Conservation (phyloP, 306 rosid species). For the Acacia confusa region DNA sequence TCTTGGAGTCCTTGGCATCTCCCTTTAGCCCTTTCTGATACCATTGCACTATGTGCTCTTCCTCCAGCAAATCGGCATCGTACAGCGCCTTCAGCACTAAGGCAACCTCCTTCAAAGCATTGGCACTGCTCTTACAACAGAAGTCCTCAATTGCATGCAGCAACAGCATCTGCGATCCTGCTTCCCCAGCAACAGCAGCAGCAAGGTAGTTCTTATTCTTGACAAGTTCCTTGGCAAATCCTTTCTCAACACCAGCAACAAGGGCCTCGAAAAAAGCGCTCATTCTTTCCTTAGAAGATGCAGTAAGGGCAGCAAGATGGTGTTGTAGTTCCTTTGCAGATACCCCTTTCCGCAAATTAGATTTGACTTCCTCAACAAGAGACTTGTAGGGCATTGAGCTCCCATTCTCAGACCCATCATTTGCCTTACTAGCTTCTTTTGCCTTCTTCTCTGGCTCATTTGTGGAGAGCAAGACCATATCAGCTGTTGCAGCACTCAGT, state of each 20-base stretch:
- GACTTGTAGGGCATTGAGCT: slow-evolving; percentile 15
- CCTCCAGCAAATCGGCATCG: slow-evolving; percentile 59
- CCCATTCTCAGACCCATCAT: slow-evolving; percentile 32
- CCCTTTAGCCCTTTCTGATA: slow-evolving; percentile 51
- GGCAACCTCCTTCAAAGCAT: slow-evolving; percentile 56
- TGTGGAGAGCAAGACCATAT: slow-evolving; percentile 69
- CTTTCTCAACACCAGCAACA: slow-evolving; percentile 47
- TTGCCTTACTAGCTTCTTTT: slow-evolving; percentile 24
- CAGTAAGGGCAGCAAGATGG: slow-evolving; percentile 32
- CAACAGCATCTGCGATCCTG: slow-evolving; percentile 42
- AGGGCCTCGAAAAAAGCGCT: slow-evolving; percentile 51
- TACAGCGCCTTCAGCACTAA: slow-evolving; percentile 57
- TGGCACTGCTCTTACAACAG: slow-evolving; percentile 35
- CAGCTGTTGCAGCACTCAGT: slow-evolving; percentile 62
- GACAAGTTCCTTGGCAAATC: slow-evolving; percentile 47
- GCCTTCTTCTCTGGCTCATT: slow-evolving; percentile 47
- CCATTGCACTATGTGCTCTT: slow-evolving; percentile 58
- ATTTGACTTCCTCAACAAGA: slow-evolving; percentile 49
- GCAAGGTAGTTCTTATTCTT: slow-evolving; percentile 51
- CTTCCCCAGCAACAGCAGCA: slow-evolving; percentile 48
- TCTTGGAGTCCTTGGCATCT: slow-evolving; percentile 41
- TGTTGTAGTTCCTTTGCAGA: slow-evolving; percentile 39
- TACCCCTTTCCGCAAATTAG: slow-evolving; percentile 42
- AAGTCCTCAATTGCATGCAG: slow-evolving; percentile 52
- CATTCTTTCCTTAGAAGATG: slow-evolving; percentile 51